Percentiles rank a stretch among this genome's conserved stretches.
Evolutionary conservation across 176 grass and related monocot species (phyloP).

Genomic region (Bolboschoenus planiculmis): DNA sequence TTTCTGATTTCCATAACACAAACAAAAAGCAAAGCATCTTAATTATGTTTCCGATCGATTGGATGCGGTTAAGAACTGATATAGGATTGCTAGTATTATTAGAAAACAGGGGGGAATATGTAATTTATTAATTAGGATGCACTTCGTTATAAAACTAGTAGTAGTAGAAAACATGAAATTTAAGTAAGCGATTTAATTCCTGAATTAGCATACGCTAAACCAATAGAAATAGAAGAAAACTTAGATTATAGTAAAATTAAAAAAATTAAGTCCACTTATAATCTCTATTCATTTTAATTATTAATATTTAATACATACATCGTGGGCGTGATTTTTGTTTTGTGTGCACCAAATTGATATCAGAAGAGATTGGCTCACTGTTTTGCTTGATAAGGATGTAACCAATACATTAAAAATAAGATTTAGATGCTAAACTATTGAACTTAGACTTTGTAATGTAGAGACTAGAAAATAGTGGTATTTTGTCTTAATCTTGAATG

Average conservation of each 20-base stretch:
- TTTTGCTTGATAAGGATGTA: slow-evolving; percentile 24
- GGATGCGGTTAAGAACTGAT: neutral
- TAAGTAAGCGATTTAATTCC: neutral
- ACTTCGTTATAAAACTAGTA: neutral
- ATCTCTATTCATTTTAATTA: neutral
- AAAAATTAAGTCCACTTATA: neutral
- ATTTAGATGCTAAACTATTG: slow-evolving; percentile 15
- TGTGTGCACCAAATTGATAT: neutral
- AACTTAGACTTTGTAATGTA: neutral
- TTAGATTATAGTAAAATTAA: neutral
- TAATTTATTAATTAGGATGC: neutral
- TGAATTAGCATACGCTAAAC: neutral
- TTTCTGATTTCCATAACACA: neutral
- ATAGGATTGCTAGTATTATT: neutral
- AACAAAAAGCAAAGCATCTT: neutral
- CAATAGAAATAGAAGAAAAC: slow-evolving; percentile 15
- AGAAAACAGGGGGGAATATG: neutral
- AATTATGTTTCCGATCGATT: neutral
- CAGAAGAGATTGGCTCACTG: neutral
- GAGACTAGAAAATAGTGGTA: slow-evolving; percentile 1
- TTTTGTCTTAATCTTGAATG: slow-evolving; percentile 31
- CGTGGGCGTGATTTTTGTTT: neutral
- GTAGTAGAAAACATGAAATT: neutral
- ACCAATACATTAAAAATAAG: slow-evolving; percentile 9
- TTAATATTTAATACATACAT: neutral